phyloP scores from a whole-genome alignment of 164 flowering plant species.

The Warburgia ugandensis region DNA sequence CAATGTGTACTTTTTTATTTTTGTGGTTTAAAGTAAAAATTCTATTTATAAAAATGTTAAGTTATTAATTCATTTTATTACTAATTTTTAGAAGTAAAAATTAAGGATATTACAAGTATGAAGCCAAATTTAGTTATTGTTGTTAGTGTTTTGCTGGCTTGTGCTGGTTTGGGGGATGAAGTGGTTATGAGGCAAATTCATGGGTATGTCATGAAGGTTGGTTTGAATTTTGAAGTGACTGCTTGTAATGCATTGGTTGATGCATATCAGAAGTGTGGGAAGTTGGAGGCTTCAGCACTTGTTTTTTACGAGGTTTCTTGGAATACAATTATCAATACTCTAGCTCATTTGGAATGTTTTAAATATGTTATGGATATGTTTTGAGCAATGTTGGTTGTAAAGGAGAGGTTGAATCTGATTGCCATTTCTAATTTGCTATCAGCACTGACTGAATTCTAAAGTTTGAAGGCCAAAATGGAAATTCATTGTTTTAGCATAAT shows the following conservation, averaged over 20 bases:
- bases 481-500: conserved; percentile 10
- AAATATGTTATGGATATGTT: conserved; percentile 8
- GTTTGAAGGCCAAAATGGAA: conserved; percentile 11
- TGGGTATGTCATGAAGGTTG: conserved; percentile 40
- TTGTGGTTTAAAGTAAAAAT: no score
- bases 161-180: conserved; percentile 9
- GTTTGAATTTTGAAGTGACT: conserved; percentile 33
- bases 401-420: conserved; percentile 7
- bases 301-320: conserved; percentile 28
- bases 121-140: conserved; percentile 39
- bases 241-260: conserved; percentile 54
- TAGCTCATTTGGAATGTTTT: conserved; percentile 1
- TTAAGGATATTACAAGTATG: no score
- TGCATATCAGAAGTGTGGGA: conserved; percentile 53
- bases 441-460: conserved; percentile 7
- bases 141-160: conserved; percentile 49
- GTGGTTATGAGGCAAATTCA: conserved; percentile 24
- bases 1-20: no score
- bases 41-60: no score
- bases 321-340: conserved; percentile 11
- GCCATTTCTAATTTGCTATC: conserved; percentile 14
- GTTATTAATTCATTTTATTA: no score
- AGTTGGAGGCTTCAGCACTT: conserved; percentile 19
- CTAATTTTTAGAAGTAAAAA: no score
- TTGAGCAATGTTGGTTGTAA: conserved; percentile 8